Conservation (phyloP, 257 asterid genomes). For the Gentiana macrophylla region DNA sequence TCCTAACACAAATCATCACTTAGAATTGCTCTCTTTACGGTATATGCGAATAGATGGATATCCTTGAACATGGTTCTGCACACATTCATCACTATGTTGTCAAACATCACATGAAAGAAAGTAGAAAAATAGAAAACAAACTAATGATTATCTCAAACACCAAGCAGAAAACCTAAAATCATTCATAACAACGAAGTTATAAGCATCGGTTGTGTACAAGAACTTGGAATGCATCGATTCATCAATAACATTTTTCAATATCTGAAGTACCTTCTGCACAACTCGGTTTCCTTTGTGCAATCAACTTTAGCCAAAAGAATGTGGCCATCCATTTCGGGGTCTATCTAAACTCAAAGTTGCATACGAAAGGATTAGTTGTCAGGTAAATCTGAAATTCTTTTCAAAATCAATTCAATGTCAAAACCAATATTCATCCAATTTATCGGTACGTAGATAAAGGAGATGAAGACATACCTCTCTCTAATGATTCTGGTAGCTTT, state of each 20-base stretch:
- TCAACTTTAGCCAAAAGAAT: slow-evolving; percentile 81
- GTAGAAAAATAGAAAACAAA: too few relatives aligned
- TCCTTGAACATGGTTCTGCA: slow-evolving; percentile 5
- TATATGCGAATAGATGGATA: slow-evolving; percentile 6
- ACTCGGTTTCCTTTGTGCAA: slow-evolving; percentile 68
- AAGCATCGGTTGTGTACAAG: too few relatives aligned
- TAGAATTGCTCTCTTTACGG: slow-evolving; percentile 5
- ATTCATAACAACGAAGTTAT: too few relatives aligned
- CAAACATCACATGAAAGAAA: not conserved
- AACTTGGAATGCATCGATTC: too few relatives aligned
- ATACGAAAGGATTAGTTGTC: slow-evolving; percentile 16
- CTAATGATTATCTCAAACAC: too few relatives aligned
- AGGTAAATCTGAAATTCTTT: not conserved
- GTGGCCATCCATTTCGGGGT: slow-evolving; percentile 78
- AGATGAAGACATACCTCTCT: slow-evolving; percentile 43
- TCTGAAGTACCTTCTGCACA: slow-evolving; percentile 61
- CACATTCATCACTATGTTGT: not conserved
- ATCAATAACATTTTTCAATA: too few relatives aligned
- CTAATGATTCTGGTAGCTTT: slow-evolving; percentile 72
- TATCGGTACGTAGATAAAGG: too few relatives aligned
- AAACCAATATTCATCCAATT: too few relatives aligned
- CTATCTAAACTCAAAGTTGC: slow-evolving; percentile 38
- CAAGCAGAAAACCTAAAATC: too few relatives aligned
- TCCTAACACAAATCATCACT: slow-evolving; percentile 1
- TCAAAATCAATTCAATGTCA: not conserved